Percentiles rank a stretch among this genome's conserved stretches.
Conservation (phyloP, 495 filamentous ascomycete genomes). For the Talaromyces thailandensis region DNA sequence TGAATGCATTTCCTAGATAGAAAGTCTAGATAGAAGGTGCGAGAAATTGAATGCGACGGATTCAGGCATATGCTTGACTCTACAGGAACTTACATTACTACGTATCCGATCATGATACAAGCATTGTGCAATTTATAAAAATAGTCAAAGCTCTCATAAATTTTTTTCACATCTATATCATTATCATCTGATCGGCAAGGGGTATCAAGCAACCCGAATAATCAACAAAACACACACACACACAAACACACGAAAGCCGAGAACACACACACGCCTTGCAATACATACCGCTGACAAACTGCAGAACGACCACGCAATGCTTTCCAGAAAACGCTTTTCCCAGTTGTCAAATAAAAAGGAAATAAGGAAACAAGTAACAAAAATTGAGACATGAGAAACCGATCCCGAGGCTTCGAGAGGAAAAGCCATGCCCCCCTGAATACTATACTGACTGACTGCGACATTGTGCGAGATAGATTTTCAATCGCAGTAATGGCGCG, state of each 20-base stretch:
- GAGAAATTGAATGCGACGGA: neutral
- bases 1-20: neutral
- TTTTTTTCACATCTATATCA: conserved; percentile 2
- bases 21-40: neutral
- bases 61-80: neutral
- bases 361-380: conserved; percentile 1
- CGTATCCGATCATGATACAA: neutral
- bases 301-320: neutral
- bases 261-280: neutral
- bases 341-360: neutral
- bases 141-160: neutral
- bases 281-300: neutral
- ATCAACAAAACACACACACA: neutral
- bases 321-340: neutral
- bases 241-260: neutral
- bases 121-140: neutral
- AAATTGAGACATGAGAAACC: conserved; percentile 11
- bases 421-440: conserved; percentile 24
- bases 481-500: neutral
- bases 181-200: neutral
- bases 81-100: neutral
- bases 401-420: conserved; percentile 17
- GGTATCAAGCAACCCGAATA: conserved; percentile 5
- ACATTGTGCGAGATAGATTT: neutral
- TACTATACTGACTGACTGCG: conserved; percentile 8